phyloP scores from a whole-genome alignment of 371 early-diverging fungal species.

The Fennellomyces sp. region DNA sequence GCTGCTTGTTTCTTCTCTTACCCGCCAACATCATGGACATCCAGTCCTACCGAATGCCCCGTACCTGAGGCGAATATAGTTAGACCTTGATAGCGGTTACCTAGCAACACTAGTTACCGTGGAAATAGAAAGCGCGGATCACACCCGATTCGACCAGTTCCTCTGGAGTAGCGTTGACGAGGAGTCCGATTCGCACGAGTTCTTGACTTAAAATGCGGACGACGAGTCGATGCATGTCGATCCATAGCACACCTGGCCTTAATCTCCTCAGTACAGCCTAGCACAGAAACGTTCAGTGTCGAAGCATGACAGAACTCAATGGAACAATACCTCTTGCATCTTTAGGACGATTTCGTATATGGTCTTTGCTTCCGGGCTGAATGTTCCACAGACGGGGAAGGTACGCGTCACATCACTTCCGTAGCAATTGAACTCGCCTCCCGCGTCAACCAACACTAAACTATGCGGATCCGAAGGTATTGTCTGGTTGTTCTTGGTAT shows the following conservation, averaged over 20 bases:
- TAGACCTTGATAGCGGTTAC: not conserved
- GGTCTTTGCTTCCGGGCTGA: slow-evolving; percentile 69
- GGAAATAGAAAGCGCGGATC: slow-evolving; percentile 82
- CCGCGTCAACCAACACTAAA: slow-evolving; percentile 87
- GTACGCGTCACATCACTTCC: slow-evolving; percentile 90
- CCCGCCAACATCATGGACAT: slow-evolving; percentile 90
- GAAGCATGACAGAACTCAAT: no score
- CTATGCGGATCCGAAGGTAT: slow-evolving; percentile 29
- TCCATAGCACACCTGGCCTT: slow-evolving; percentile 82
- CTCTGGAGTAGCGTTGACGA: slow-evolving; percentile 57
- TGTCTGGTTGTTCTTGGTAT: slow-evolving; percentile 47
- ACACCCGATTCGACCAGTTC: slow-evolving; percentile 65
- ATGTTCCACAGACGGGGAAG: slow-evolving; percentile 81
- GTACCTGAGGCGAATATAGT: slow-evolving; percentile 2
- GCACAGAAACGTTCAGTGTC: not conserved
- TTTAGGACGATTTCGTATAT: slow-evolving; percentile 86
- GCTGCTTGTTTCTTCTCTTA: slow-evolving; percentile 36
- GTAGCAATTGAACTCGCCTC: slow-evolving; percentile 79
- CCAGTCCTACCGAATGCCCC: slow-evolving; percentile 73
- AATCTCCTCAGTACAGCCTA: slow-evolving; percentile 55
- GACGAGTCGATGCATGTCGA: slow-evolving; percentile 85
- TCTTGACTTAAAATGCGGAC: slow-evolving; percentile 66
- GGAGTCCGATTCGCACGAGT: slow-evolving; percentile 71
- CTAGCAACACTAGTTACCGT: no score
- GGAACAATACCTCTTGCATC: slow-evolving; percentile 79